Conservation (phyloP, 2,329 filamentous ascomycete genomes). For the Dryadomyces quercivorus region DNA sequence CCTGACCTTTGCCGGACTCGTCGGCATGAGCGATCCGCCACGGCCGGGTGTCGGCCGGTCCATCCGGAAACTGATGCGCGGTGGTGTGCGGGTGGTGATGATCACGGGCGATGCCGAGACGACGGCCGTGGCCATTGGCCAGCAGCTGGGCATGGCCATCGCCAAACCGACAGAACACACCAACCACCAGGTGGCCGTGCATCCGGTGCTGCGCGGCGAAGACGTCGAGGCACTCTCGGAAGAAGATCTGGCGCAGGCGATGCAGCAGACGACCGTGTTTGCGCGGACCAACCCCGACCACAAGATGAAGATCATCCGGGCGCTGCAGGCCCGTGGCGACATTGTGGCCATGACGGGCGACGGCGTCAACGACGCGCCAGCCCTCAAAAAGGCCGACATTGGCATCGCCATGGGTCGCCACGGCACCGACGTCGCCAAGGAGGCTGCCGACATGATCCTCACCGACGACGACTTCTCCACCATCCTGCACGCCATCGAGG, state of each 20-base stretch:
- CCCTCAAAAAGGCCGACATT: slow-evolving; percentile 93
- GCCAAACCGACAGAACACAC: slow-evolving; percentile 38
- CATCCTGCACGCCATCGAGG: slow-evolving; percentile 90
- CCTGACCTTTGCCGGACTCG: slow-evolving; percentile 79
- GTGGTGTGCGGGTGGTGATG: slow-evolving; percentile 96
- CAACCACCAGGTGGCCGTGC: slow-evolving; percentile 45
- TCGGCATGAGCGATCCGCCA: slow-evolving; percentile 96
- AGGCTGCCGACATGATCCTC: slow-evolving; percentile 85
- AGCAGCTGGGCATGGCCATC: slow-evolving; percentile 88
- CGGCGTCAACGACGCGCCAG: slow-evolving; percentile 94
- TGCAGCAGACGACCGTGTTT: slow-evolving; percentile 85
- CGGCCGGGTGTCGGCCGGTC: slow-evolving; percentile 80
- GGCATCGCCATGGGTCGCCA: slow-evolving; percentile 93
- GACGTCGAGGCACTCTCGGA: slow-evolving; percentile 91
- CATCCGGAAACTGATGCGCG: slow-evolving; percentile 80
- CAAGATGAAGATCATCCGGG: slow-evolving; percentile 92
- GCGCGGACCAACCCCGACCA: slow-evolving; percentile 94
- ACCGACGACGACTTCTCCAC: slow-evolving; percentile 85
- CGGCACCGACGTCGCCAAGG: slow-evolving; percentile 95
- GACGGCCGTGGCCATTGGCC: slow-evolving; percentile 86
- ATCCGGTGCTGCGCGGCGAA: slow-evolving; percentile 70
- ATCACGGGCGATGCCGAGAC: slow-evolving; percentile 95
- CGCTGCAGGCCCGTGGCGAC: slow-evolving; percentile 82
- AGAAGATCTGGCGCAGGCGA: slow-evolving; percentile 69
- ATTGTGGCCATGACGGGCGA: slow-evolving; percentile 99